Conservation (phyloP, 345 rosid genomes). For the Arabis alpina region DNA sequence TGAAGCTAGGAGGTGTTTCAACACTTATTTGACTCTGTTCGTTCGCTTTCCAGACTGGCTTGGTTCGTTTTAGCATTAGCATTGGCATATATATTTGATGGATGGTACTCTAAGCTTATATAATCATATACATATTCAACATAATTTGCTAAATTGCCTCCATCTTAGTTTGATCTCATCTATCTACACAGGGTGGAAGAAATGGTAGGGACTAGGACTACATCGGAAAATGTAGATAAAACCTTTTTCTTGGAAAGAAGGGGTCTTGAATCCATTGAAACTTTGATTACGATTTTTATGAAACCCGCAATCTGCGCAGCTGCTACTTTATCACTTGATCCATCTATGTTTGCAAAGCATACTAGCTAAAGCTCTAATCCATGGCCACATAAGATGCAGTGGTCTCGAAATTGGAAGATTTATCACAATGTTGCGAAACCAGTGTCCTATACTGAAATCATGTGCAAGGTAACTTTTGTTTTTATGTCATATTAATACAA, state of each 20-base stretch:
- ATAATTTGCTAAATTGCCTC: no score
- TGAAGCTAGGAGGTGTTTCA: conserved; percentile 74
- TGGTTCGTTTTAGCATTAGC: conserved; percentile 87
- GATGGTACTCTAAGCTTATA: conserved; percentile 50
- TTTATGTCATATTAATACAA: background rate
- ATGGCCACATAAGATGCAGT: conserved; percentile 83
- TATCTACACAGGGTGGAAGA: conserved; percentile 70
- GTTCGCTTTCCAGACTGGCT: conserved; percentile 71
- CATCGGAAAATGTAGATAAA: conserved; percentile 65
- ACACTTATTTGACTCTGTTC: conserved; percentile 64
- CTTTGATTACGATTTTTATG: conserved; percentile 56
- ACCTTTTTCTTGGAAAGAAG: conserved; percentile 58
- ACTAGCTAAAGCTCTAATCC: conserved; percentile 79
- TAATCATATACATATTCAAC: background rate
- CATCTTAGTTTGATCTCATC: conserved; percentile 4
- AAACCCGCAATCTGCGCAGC: conserved; percentile 63
- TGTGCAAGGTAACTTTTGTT: conserved; percentile 63
- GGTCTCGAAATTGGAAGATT: conserved; percentile 85
- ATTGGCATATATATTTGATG: conserved; percentile 81
- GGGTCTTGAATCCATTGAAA: conserved; percentile 68
- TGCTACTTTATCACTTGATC: conserved; percentile 71
- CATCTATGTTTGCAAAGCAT: conserved; percentile 70
- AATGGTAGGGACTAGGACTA: conserved; percentile 36
- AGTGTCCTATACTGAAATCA: conserved; percentile 61
- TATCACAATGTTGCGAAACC: conserved; percentile 67